Base-by-base conservation (phyloP, 176 grass and related monocot species). In the Thalia dealbata region DNA sequence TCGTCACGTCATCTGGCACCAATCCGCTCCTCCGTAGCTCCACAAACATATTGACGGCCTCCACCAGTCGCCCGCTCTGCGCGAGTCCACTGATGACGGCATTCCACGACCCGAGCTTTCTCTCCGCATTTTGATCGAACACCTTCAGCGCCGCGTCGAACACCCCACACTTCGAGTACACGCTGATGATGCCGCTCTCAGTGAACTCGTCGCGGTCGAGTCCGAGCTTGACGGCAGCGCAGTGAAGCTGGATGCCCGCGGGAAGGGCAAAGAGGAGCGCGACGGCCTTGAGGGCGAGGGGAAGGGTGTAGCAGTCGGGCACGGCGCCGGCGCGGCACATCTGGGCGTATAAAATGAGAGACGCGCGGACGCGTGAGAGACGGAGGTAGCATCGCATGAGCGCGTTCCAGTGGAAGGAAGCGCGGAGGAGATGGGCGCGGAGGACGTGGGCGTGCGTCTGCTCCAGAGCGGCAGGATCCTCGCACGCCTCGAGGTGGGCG, bases 361-460 rank as follows among this genome's bases (percentile, higher is more conserved):
- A 58, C 23, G 14, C 21, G 25, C 26, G 70, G 38, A 80, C 74
- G 11, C 38, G 41, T 43, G 73, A 50, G 28, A 45, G 23, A 30
- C 87, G 86, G 67, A 82, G 51, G 67, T 88, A 84, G 61, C 71
- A 67, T 32, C 72, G 83, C 56, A 78, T 35, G 55, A 83, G 80
- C 22, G 64, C 58, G 63, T 89, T 89, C 82, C 79, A 79, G 61
- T 88, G 73, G 73, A 83, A 82, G 25, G 73, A 55, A 26, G 75
- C 64, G 9, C 72, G 58, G 50, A 85, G 80, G 68, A 85, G 76
- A 22, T 67, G 43, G 22, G 26, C 23, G 79, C 73, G 82, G 44
- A 82, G 46, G 61, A 82, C n/a, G 61, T 61, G 21, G 11, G 82
- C 67, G 79, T 88, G 86, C 28, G 78, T 30, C 51, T 46, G 65